Evolutionary conservation across 345 rosid genomes (phyloP), one percentile per base, ranked within the genome.

Genomic region (Firmiana major): DNA sequence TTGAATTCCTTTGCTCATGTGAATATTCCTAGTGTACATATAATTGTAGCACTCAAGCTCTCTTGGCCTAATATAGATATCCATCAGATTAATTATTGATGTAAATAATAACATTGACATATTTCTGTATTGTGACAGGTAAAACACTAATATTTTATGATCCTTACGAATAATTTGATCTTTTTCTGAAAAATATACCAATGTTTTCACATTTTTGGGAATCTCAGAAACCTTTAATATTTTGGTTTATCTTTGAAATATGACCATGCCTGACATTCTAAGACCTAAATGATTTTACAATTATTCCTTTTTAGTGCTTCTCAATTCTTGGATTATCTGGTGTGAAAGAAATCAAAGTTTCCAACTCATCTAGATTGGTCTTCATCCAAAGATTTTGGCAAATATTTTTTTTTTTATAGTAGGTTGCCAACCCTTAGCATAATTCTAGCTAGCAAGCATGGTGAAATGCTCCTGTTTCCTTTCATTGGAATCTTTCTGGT

Each of bases 1-100:
- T 79, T 68, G 87, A 75, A 54, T 31, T 73, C 38, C 6, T 42
- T 51, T 31, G 21, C 75, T 71, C 63, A 1, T 26, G 74, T 10
- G n/a, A 66, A 62, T 62, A 51, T 64, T 70, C 60, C 49, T 74
- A 40, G 21, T 69, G 46, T 49, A 8, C 12, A 59, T n/a, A 31
- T 13, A 26, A 28, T 49, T 1, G 11, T 71, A 49, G 22, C 45
- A 71, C 22, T 28, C 46, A 71, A 3, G 9, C 31, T 51, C 60
- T 9, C 43, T 26, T 46, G 55, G 46, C 22, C 22, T 46, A 24
- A 2, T 26, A 31, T 31, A 51, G 40, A 71, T 49, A 4, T 24
- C 53, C 26, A 69, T 48, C 22, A 15, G 24, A 46, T 26, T 69
- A 26, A 46, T 69, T 48, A 9, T 65, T 21, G 45, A 24, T 46